Percentiles rank a stretch among this genome's conserved stretches.
These are phyloP conservation scores for Acanthamoeba culbertsoni DNA, from an alignment of 208 protist genomes.

Conservation along the genomic window DNA sequence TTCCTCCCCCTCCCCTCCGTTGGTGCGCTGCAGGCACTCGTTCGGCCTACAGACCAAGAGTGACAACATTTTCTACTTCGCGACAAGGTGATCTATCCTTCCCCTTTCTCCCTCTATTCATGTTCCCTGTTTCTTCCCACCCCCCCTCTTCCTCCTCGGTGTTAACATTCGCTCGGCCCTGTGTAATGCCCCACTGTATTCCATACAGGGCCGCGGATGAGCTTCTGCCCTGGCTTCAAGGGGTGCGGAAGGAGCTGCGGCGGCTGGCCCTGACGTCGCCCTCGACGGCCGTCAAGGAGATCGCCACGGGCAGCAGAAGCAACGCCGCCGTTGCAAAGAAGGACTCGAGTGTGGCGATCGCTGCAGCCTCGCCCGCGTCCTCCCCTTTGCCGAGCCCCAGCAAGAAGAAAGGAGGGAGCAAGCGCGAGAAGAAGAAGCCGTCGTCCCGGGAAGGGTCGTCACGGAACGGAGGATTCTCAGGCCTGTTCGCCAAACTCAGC, in stretches of 20 bases:
- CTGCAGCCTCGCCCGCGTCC: too few relatives aligned
- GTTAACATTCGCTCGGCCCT: too few relatives aligned
- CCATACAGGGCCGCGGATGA: neutral
- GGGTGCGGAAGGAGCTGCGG: neutral
- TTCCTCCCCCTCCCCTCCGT: neutral
- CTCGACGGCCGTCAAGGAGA: neutral
- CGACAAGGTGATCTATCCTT: neutral
- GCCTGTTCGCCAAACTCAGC: conserved; percentile 9
- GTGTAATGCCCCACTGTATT: too few relatives aligned
- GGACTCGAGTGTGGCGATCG: too few relatives aligned
- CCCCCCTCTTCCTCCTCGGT: too few relatives aligned
- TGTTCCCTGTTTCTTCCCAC: too few relatives aligned
- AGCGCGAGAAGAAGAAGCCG: neutral
- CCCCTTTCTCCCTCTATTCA: too few relatives aligned
- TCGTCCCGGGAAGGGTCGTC: neutral
- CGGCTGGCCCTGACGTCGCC: neutral
- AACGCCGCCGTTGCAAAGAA: too few relatives aligned
- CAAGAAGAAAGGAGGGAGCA: neutral
- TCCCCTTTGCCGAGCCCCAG: neutral
- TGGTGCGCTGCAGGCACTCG: neutral
- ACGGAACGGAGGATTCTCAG: neutral
- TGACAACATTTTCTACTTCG: neutral
- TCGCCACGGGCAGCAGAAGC: too few relatives aligned
- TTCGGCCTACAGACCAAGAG: neutral
- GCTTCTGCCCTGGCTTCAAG: neutral